These are phyloP conservation scores for Tolypocladium sp. DNA, from an alignment of 2,329 filamentous ascomycete species.

Conservation along the genomic window DNA sequence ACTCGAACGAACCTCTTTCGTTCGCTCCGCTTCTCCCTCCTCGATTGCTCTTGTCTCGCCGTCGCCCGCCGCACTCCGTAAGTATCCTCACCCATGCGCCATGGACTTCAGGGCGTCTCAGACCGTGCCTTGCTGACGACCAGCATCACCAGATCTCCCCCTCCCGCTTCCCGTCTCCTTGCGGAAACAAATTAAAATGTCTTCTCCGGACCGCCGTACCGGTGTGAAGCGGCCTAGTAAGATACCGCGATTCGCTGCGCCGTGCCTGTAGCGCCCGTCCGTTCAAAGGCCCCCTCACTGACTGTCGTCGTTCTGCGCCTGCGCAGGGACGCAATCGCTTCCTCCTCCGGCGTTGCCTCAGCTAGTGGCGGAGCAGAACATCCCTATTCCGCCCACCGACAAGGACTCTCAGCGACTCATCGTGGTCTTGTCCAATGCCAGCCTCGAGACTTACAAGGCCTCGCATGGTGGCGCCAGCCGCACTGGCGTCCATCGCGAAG, in stretches of 20 bases:
- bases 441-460: constrained; percentile 94
- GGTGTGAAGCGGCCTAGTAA: constrained; percentile 36
- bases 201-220: constrained; percentile 29
- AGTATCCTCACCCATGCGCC: background rate
- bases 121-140: background rate
- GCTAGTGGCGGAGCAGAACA: constrained; percentile 86
- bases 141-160: background rate
- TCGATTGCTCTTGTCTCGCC: background rate
- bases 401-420: constrained; percentile 89
- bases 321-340: constrained; percentile 79
- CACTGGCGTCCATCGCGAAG: constrained; percentile 62
- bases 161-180: background rate
- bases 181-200: constrained; percentile 17
- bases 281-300: background rate
- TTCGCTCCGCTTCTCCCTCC: background rate
- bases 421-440: constrained; percentile 93
- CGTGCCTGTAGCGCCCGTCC: background rate
- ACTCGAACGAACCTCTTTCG: background rate
- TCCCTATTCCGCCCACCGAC: constrained; percentile 73
- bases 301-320: background rate
- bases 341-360: constrained; percentile 85
- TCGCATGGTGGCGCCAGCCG: constrained; percentile 61
- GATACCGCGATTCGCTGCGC: constrained; percentile 5
- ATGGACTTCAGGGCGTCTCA: background rate
- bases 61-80: background rate